Base-by-base conservation (phyloP, 169 alveolate species). In the Miamiensis avidus region DNA sequence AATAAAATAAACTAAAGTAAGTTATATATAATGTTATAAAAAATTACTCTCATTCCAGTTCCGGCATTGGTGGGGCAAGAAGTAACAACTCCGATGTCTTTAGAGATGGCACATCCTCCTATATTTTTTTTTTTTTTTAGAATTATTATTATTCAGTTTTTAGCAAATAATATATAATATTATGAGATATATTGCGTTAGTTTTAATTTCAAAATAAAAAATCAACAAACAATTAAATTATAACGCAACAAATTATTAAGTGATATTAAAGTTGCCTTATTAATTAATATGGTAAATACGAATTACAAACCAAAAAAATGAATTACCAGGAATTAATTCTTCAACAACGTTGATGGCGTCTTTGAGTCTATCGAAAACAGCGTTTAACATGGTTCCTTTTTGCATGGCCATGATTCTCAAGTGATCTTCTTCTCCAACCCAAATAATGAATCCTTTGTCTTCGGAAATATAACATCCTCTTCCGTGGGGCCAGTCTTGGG, bases 351-450 rank as follows among this genome's bases (percentile, higher is more conserved):
- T 86, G n/a, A 49, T 78, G 1, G 65, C 73, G 31, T 72, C 81
- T 30, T 78, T 74, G 25, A 65, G 31, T 82, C 83, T 77, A 30
- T 88, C 86, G 33, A 88, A 88, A 20, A 83, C 89, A 28, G 65
- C 82, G 31, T 82, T 78, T 28, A 88, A 30, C 31, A 64, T 78
- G 15, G 81, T 49, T 65, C 89, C 89, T 15, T 88, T 33, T 72
- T 88, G 76, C 89, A 89, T 89, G 29, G 91, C 75, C 28, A 89
- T 89, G 65, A 89, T 89, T 83, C 93, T 85, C 30, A 89, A 76
- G 49, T 89, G 88, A 74, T 89, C 93, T 75, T 89, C 93, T 76
- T 89, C 93, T 73, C 83, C 83, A 0, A 89, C 91, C 91, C 91
- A 89, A 0, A 89, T 84, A 64, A 89, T 33, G 82, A 85, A 85